phyloP scores from a whole-genome alignment of 2,329 filamentous ascomycete species.

The Sporothrix brasiliensis region DNA sequence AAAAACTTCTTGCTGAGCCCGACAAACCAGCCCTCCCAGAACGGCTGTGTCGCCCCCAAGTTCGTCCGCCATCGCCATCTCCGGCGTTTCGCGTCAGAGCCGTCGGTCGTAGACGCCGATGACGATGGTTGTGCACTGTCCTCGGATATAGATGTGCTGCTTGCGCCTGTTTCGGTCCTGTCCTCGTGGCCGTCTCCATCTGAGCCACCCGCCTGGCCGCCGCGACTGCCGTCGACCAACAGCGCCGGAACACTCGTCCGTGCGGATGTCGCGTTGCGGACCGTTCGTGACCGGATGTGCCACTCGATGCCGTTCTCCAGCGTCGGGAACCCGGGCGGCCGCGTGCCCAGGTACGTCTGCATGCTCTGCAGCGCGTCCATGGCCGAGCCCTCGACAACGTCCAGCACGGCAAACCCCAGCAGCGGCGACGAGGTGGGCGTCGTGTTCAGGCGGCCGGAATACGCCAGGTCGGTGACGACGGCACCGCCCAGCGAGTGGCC shows the following conservation, averaged over 20 bases:
- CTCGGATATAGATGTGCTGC: constrained; percentile 24
- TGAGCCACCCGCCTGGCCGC: constrained; percentile 43
- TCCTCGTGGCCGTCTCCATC: neutral
- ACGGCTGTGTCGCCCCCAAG: constrained; percentile 78
- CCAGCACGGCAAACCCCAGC: constrained; percentile 80
- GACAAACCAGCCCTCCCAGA: constrained; percentile 93
- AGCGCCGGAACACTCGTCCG: constrained; percentile 84
- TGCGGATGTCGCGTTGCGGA: constrained; percentile 82
- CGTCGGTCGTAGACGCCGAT: neutral
- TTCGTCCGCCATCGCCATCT: constrained; percentile 87
- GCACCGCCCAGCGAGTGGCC: constrained; percentile 93
- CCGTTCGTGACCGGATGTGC: constrained; percentile 86
- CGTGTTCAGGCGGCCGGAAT: constrained; percentile 57
- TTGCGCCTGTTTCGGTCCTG: neutral
- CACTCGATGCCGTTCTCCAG: constrained; percentile 84
- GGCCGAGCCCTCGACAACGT: constrained; percentile 94
- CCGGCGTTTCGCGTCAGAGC: constrained; percentile 38
- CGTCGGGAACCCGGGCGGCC: constrained; percentile 77
- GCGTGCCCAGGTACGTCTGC: constrained; percentile 83
- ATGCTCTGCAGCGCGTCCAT: constrained; percentile 94
- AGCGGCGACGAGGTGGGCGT: constrained; percentile 45
- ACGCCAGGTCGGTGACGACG: constrained; percentile 82
- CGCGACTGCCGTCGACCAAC: constrained; percentile 61
- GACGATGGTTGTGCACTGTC: neutral
- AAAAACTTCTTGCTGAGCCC: constrained; percentile 89